phyloP scores from a whole-genome alignment of 2,329 filamentous ascomycete species.

The Aspergillus sp. region DNA sequence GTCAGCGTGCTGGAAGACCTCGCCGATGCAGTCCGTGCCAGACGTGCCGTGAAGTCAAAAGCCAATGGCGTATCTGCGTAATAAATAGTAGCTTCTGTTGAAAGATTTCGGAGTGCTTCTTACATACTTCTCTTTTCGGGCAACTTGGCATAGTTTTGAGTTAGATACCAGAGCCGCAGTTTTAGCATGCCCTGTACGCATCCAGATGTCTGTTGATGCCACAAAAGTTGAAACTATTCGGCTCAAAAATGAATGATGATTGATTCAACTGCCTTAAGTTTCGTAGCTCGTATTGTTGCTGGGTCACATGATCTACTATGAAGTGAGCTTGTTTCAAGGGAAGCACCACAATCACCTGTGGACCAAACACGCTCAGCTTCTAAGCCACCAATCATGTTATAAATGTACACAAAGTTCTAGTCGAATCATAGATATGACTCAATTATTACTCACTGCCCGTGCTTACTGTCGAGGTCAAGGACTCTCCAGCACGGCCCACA shows the following conservation, averaged over 20 bases:
- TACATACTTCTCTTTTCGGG: slow-evolving; percentile 11
- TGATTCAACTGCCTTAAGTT: neutral
- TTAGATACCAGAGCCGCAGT: slow-evolving; percentile 23
- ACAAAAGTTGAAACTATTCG: slow-evolving; percentile 2
- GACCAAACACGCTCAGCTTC: neutral
- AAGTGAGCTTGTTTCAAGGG: neutral
- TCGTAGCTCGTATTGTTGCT: neutral
- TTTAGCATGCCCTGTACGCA: neutral
- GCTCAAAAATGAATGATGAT: slow-evolving; percentile 4
- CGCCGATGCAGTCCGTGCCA: slow-evolving; percentile 75
- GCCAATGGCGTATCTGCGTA: slow-evolving; percentile 27
- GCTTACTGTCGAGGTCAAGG: neutral
- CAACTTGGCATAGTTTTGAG: slow-evolving; percentile 15
- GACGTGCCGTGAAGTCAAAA: slow-evolving; percentile 55
- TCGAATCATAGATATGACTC: neutral
- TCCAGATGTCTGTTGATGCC: neutral
- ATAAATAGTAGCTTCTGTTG: slow-evolving; percentile 1
- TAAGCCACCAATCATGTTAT: neutral
- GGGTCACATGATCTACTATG: neutral
- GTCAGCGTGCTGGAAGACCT: slow-evolving; percentile 79
- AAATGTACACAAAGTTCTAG: neutral
- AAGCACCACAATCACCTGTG: too few relatives aligned
- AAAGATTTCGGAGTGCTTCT: neutral
- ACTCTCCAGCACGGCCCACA: neutral
- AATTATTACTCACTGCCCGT: neutral